Evolutionary conservation across 176 grass and related monocot genomes (phyloP), one percentile per base, ranked within the genome.

Genomic region (Poa pratensis): DNA sequence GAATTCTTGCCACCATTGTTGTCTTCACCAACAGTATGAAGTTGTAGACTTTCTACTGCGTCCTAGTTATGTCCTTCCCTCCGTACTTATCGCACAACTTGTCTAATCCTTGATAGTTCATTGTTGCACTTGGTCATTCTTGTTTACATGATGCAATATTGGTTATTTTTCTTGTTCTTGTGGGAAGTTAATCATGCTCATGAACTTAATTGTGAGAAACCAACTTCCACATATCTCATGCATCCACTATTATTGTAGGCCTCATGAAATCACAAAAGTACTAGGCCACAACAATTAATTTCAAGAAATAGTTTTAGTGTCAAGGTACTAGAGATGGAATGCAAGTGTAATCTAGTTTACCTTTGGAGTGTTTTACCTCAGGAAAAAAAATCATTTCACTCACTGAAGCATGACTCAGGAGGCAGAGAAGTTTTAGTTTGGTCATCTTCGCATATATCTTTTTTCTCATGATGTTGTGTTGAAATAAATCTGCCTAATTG

Each of bases 71-170:
- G 18, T 51, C 49, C 49, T 51, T 51, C 49, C n/a, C n/a, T 59
- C 12, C 2, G 3, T 10, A 37, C 32, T 39, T 68, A 20, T 20
- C 17, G 18, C 8, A 3, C 24, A 11, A 35, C 37, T 22, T 11
- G 11, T 22, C 20, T 46, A 71, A 72, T 23, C 37, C 20, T 22
- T 43, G 68, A 45, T 43, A 23, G 39, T 3, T 45, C 11, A 23
- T 71, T 45, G 22, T 45, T 43, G 12, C 45, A 43, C 5, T 24
- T 24, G 69, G 20, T 46, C n/a, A 46, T 72, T 72, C n/a, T 46
- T 72, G 40, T 46, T 70, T 71, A 24, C 69, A 46, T 43, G 68
- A 71, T 45, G 42, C 23, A 43, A n/a, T 46, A 72, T 22, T n/a
- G 9, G 20, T 72, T 46, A 15, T 12, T 23, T 72, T 43, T 70